Conservation (phyloP, 192 early-diverging fungal genomes). For the Coemansia sp. region DNA sequence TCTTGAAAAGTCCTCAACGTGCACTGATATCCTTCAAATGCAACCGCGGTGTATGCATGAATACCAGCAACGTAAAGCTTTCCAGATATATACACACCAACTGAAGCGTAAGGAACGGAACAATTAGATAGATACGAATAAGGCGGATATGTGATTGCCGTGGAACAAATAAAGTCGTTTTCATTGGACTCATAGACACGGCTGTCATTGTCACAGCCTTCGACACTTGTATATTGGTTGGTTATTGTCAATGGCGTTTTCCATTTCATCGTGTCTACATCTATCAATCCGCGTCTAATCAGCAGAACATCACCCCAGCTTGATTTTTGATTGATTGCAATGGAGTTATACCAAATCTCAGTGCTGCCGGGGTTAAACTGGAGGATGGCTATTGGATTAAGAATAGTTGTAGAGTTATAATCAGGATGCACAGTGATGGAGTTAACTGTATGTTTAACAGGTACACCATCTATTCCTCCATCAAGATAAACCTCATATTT, state of each 20-base stretch:
- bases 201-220: not conserved
- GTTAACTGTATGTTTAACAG: slow-evolving; percentile 4
- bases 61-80: not conserved
- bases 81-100: not conserved
- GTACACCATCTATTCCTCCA: slow-evolving; percentile 5
- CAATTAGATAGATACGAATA: not conserved
- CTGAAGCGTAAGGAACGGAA: not conserved
- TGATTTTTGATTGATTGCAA: not conserved
- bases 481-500: slow-evolving; percentile 17
- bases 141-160: not conserved
- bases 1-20: not conserved
- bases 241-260: not conserved
- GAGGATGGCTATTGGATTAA: slow-evolving; percentile 12
- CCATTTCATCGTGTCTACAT: not conserved
- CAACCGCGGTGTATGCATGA: not conserved
- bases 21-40: not conserved
- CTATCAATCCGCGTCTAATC: not conserved
- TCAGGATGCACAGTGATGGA: slow-evolving; percentile 7
- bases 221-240: not conserved
- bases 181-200: not conserved
- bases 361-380: slow-evolving; percentile 1
- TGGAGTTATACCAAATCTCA: not conserved
- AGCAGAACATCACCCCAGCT: not conserved
- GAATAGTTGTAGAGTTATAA: not conserved
- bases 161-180: slow-evolving; percentile 1